Conservation (phyloP, 2,329 filamentous ascomycete species). For the Colletotrichum tamarilloi region DNA sequence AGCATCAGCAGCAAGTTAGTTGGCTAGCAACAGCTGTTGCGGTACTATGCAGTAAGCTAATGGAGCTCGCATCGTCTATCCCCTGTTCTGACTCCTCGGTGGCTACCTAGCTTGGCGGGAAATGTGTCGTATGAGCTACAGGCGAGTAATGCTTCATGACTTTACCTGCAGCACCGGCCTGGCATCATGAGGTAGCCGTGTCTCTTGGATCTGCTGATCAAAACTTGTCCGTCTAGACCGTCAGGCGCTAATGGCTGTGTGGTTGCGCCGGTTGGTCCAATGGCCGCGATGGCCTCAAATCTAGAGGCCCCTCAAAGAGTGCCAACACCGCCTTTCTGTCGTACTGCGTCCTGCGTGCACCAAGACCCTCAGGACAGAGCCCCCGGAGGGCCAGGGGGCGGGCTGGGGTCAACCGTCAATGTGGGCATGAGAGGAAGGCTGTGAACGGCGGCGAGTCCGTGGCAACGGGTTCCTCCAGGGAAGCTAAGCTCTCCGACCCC, state of each 20-base stretch:
- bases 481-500: conserved; percentile 12
- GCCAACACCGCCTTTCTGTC: conserved; percentile 17
- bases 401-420: not conserved
- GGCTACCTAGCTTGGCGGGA: conserved; percentile 14
- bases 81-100: conserved; percentile 12
- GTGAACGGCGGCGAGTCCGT: conserved; percentile 32
- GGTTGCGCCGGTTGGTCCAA: conserved; percentile 17
- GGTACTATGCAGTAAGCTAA: conserved; percentile 24
- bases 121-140: not conserved
- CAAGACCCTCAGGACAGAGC: not conserved
- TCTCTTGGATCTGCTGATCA: conserved; percentile 33
- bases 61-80: conserved; percentile 17
- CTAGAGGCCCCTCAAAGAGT: conserved; percentile 13
- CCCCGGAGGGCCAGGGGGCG: not conserved
- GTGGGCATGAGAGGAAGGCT: conserved; percentile 17
- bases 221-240: conserved; percentile 2
- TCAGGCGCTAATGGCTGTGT: conserved; percentile 24
- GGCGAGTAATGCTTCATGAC: conserved; percentile 7
- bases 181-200: conserved; percentile 6
- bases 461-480: conserved; percentile 1
- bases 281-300: conserved; percentile 27
- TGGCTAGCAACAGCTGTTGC: conserved; percentile 5
- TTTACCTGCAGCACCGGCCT: not conserved
- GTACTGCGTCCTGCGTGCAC: conserved; percentile 3
- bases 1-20: not conserved